Evolutionary conservation across 306 rosid genomes (phyloP).

Genomic region (Bauhinia variegata): DNA sequence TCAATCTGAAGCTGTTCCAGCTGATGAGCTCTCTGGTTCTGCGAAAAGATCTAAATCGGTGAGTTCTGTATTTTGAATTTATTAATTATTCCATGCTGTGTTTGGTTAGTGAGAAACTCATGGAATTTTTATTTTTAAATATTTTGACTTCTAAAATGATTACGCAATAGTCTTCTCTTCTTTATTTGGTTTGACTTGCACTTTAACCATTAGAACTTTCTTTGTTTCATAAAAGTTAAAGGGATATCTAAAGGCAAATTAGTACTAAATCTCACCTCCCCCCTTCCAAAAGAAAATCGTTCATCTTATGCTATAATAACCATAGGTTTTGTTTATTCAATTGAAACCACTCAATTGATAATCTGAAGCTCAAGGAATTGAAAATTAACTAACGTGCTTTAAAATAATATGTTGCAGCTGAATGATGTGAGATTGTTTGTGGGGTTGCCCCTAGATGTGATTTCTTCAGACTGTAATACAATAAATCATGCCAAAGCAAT

Average conservation of each 20-base stretch:
- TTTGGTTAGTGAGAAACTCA: slow-evolving; percentile 38
- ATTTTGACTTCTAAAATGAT: slow-evolving; percentile 6
- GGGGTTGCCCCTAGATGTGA: slow-evolving; percentile 57
- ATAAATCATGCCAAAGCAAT: slow-evolving; percentile 59
- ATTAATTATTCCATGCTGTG: background rate
- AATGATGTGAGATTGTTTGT: slow-evolving; percentile 48
- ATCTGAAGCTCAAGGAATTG: background rate
- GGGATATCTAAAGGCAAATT: too few relatives aligned
- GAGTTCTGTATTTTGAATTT: slow-evolving; percentile 28
- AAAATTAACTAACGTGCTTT: background rate
- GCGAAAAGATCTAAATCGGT: slow-evolving; percentile 58
- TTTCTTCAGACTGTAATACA: slow-evolving; percentile 47
- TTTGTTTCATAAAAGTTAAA: background rate
- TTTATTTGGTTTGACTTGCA: slow-evolving; percentile 26
- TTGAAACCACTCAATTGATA: too few relatives aligned
- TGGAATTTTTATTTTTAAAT: too few relatives aligned
- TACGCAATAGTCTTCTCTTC: background rate
- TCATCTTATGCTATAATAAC: too few relatives aligned
- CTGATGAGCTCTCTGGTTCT: slow-evolving; percentile 37
- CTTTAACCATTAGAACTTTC: background rate
- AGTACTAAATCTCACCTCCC: too few relatives aligned
- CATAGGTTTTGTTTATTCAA: background rate
- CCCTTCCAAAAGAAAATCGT: too few relatives aligned
- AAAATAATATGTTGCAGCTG: slow-evolving; percentile 27
- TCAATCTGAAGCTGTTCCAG: slow-evolving; percentile 49